phyloP scores from a whole-genome alignment of 2,329 filamentous ascomycete genomes.

The Magnaporthiopsis rhizophila region DNA sequence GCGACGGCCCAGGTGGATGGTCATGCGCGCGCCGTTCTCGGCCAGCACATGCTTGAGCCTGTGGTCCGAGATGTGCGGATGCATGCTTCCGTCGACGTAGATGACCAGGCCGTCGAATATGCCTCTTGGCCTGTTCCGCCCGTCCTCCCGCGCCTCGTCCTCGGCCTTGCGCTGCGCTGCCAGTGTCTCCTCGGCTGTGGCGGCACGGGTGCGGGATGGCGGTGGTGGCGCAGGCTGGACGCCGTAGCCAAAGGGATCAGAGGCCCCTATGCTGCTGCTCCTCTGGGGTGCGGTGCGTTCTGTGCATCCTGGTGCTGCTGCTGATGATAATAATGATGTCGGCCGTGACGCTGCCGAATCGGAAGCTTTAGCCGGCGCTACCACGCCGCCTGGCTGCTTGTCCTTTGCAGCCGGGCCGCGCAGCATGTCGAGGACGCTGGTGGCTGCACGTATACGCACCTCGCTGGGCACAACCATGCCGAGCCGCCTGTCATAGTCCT shows the following conservation, averaged over 20 bases:
- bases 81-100: conserved; percentile 83
- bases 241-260: no score
- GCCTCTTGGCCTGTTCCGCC: conserved; percentile 16
- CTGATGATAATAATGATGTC: neutral
- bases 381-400: conserved; percentile 3
- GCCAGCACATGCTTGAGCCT: conserved; percentile 71
- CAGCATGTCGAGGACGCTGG: conserved; percentile 48
- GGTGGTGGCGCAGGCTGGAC: no score
- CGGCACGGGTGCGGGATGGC: neutral
- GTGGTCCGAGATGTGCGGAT: conserved; percentile 76
- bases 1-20: conserved; percentile 62
- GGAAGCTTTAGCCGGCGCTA: neutral
- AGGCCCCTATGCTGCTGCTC: no score
- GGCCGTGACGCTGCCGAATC: neutral
- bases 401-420: conserved; percentile 35
- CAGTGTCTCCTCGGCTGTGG: neutral
- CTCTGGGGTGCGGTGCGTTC: neutral
- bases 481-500: conserved; percentile 40
- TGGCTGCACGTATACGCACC: conserved; percentile 27
- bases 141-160: neutral
- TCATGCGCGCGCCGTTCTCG: conserved; percentile 64
- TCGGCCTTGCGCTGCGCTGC: neutral
- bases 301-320: neutral
- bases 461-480: conserved; percentile 36
- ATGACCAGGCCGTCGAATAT: conserved; percentile 68